Base-by-base conservation (phyloP, 176 grass and related monocot species). In the Avena eriantha region DNA sequence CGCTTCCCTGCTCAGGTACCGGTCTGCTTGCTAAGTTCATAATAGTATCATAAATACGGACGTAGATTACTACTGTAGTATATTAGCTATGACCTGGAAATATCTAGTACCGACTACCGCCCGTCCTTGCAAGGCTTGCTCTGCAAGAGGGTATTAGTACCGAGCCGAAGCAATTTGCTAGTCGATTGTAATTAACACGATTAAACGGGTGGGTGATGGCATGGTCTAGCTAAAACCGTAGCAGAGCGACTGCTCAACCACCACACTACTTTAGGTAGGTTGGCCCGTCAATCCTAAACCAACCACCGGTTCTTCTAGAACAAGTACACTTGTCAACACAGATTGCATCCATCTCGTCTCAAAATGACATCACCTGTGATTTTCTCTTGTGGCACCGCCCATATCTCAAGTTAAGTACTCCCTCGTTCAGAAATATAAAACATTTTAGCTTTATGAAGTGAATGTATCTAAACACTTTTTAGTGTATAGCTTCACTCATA, bases 1-100 rank as follows among this genome's bases (percentile, higher is more conserved):
- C 94, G 97, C 55, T 99, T 99, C 87, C 97, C 97, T 29, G 90
- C 97, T 9, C 97, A 99, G 92, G 97, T 96, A 55, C 24, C 24
- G 4, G 13, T 13, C 69, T 22, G 19, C 70, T 48, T 24, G n/a
- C 70, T 24, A 48, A 73, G 39, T 73, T 73, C 41, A 22, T 65
- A 45, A 46, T 65, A 45, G 19, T 8, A 47, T 60, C 46, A 53
- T 29, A n/a, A 34, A 36, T 17, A 77, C 9, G 2, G 36, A 50
- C 18, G 7, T 14, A 17, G 33, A 12, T n/a, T 3, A 16, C 13
- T n/a, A 48, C 3, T n/a, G n/a, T n/a, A 26, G 29, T 29, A 29
- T 29, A 29, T 29, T 29, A 29, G 29, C 29, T 29, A 29, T 29
- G 29, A 29, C 29, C 29, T 29, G 29, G 29, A 29, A 67, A 54